phyloP scores from a whole-genome alignment of 192 early-diverging fungal genomes.

The Allomyces macrogynus region DNA sequence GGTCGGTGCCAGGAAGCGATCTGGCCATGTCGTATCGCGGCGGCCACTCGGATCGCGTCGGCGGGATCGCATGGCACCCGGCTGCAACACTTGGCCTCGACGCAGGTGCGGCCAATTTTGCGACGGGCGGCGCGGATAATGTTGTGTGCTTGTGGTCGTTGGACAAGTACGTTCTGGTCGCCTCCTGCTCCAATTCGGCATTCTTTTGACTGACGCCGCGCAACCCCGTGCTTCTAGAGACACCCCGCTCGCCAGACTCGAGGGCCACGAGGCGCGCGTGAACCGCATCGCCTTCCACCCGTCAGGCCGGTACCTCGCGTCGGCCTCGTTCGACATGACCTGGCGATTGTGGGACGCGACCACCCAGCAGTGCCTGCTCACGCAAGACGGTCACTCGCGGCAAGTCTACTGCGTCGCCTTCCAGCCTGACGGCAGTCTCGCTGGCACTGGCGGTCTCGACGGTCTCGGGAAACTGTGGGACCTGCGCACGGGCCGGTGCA shows the following conservation, averaged over 20 bases:
- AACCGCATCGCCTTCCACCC: slow-evolving; percentile 79
- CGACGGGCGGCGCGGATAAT: slow-evolving; percentile 62
- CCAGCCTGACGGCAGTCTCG: slow-evolving; percentile 75
- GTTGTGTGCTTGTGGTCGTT: slow-evolving; percentile 65
- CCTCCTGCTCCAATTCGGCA: not conserved
- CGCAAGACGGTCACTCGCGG: slow-evolving; percentile 85
- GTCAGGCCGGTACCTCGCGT: slow-evolving; percentile 60
- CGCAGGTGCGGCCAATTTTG: slow-evolving; percentile 46
- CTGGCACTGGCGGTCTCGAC: slow-evolving; percentile 82
- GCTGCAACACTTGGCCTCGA: slow-evolving; percentile 37
- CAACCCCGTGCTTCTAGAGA: slow-evolving; percentile 18
- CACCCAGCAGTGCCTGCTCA: slow-evolving; percentile 47
- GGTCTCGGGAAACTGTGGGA: slow-evolving; percentile 88
- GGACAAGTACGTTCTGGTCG: slow-evolving; percentile 34
- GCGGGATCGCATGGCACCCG: slow-evolving; percentile 78
- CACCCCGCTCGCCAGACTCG: slow-evolving; percentile 49
- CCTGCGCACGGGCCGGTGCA: slow-evolving; percentile 68
- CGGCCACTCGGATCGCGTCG: slow-evolving; percentile 76
- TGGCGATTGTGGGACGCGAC: slow-evolving; percentile 95
- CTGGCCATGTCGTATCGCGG: not conserved
- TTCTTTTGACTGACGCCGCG: not conserved
- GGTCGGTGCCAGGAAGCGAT: slow-evolving; percentile 59
- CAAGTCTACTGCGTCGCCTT: slow-evolving; percentile 86
- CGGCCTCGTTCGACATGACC: slow-evolving; percentile 55
- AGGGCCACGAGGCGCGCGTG: slow-evolving; percentile 66